These are phyloP conservation scores for Fusarium begoniae DNA, from an alignment of 2,329 filamentous ascomycete genomes.

Conservation along the genomic window DNA sequence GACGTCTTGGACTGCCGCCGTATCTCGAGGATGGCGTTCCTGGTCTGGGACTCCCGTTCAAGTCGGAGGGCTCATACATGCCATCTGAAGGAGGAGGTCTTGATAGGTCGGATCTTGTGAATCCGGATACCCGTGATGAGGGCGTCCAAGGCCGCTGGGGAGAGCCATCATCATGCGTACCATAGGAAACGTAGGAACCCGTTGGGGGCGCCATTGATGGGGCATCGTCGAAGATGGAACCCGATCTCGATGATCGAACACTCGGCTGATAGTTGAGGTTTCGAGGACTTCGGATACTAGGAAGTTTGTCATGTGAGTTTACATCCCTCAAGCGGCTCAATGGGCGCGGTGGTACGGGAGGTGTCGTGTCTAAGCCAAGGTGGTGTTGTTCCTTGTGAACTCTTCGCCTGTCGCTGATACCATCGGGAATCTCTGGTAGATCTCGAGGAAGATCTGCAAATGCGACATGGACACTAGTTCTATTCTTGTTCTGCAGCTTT, in stretches of 20 bases:
- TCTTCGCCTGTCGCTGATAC: conserved; percentile 53
- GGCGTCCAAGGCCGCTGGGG: conserved; percentile 69
- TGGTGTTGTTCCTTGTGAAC: conserved; percentile 43
- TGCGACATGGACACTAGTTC: conserved; percentile 43
- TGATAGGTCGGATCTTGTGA: conserved; percentile 55
- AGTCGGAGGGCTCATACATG: conserved; percentile 84
- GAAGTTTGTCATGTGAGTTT: conserved; percentile 53
- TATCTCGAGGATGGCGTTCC: conserved; percentile 92
- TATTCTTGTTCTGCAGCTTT: conserved; percentile 60
- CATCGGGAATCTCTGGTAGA: conserved; percentile 63
- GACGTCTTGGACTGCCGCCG: conserved; percentile 85
- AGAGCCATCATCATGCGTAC: conserved; percentile 52
- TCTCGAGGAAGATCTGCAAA: conserved; percentile 49
- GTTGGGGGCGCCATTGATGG: conserved; percentile 71
- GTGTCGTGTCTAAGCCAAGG: conserved; percentile 25
- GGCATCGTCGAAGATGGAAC: conserved; percentile 64
- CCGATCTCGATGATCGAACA: conserved; percentile 57
- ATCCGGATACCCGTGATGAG: conserved; percentile 57
- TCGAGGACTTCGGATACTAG: conserved; percentile 56
- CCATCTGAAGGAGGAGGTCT: conserved; percentile 76
- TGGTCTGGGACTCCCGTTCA: conserved; percentile 89
- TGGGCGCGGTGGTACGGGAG: conserved; percentile 28
- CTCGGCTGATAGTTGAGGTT: conserved; percentile 61
- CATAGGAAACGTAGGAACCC: conserved; percentile 68
- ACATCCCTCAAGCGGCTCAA: conserved; percentile 37